Conservation (phyloP, 1,284 basidiomycete species). For the Ganoderma sinense region DNA sequence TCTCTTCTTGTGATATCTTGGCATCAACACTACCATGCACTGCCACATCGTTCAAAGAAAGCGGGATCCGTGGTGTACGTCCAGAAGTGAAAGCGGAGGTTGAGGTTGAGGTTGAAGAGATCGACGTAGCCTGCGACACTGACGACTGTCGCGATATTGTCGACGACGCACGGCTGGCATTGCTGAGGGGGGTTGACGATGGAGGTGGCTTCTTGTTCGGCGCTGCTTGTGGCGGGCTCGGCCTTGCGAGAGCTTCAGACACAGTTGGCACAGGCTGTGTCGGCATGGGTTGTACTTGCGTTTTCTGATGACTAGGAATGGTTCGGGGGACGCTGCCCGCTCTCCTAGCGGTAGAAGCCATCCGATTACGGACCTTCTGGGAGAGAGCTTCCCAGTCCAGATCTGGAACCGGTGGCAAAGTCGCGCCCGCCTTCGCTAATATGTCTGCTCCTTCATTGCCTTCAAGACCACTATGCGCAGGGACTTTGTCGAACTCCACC, state of each 20-base stretch:
- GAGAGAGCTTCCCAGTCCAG: constrained; percentile 58
- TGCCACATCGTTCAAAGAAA: background rate
- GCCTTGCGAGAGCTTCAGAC: background rate
- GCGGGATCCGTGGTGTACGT: background rate
- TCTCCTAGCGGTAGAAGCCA: background rate
- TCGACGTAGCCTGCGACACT: background rate
- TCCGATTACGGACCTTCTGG: constrained; percentile 12
- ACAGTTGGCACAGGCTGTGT: background rate
- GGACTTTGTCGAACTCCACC: constrained; percentile 69
- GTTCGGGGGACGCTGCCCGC: constrained; percentile 3
- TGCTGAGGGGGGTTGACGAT: background rate
- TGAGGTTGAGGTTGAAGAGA: background rate
- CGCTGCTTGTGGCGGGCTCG: background rate
- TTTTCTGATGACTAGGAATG: background rate
- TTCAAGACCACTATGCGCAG: constrained; percentile 71
- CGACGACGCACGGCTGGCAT: background rate
- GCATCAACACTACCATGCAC: constrained; percentile 2
- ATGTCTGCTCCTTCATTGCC: constrained; percentile 85
- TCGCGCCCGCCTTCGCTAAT: constrained; percentile 66
- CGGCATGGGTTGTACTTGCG: background rate
- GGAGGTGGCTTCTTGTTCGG: background rate
- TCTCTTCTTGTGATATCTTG: constrained; percentile 13
- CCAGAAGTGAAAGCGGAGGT: background rate
- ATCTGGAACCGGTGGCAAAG: constrained; percentile 49
- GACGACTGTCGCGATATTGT: background rate